These are phyloP conservation scores for Scedosporium apiospermum DNA, from an alignment of 2,329 filamentous ascomycete species.

Conservation along the genomic window DNA sequence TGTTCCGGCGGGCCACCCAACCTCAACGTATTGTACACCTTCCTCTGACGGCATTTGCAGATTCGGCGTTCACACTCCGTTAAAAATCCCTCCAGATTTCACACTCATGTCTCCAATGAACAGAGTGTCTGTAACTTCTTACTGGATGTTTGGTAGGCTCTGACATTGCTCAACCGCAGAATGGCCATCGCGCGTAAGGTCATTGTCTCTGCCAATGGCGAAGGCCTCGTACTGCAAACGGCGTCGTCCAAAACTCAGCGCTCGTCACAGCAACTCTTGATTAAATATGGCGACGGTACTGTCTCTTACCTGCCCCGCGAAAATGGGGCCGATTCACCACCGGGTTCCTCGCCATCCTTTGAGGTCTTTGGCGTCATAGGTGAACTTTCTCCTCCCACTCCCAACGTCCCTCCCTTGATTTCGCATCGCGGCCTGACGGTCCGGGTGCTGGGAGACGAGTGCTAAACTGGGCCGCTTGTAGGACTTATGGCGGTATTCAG, in stretches of 20 bases:
- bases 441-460: neutral
- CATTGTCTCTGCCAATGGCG: constrained; percentile 67
- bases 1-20: neutral
- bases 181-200: constrained; percentile 60
- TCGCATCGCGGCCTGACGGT: neutral
- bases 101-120: neutral
- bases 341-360: constrained; percentile 32
- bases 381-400: constrained; percentile 19
- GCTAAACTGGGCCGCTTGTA: constrained; percentile 24
- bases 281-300: constrained; percentile 58
- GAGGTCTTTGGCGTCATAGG: constrained; percentile 53
- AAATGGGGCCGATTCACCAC: neutral
- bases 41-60: neutral
- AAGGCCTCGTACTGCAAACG: constrained; percentile 75
- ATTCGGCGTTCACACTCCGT: neutral
- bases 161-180: neutral
- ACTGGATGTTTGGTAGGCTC: neutral
- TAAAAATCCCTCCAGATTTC: neutral
- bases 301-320: constrained; percentile 36
- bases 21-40: neutral
- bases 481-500: constrained; percentile 77
- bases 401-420: neutral
- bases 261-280: constrained; percentile 48
- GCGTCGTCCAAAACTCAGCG: constrained; percentile 50
- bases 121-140: neutral